These are phyloP conservation scores for Gossypium stocksii DNA, from an alignment of 345 rosid species.

Conservation along the genomic window DNA sequence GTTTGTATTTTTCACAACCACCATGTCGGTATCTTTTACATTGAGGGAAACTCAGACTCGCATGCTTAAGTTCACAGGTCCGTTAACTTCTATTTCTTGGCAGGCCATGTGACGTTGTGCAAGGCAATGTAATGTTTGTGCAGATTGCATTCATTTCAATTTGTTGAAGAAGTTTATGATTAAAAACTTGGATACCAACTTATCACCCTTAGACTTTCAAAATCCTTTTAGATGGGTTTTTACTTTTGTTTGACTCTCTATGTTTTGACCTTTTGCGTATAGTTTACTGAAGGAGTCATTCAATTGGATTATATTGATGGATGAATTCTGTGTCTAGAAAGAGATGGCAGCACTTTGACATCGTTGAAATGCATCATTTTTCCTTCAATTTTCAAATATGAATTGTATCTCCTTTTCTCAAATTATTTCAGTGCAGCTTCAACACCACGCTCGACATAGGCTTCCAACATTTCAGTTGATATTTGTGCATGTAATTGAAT, in stretches of 20 bases:
- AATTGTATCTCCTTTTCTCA: conserved; percentile 32
- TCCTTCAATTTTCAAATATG: conserved; percentile 20
- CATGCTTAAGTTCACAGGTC: conserved; percentile 95
- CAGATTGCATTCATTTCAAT: background rate
- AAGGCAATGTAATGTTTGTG: conserved; percentile 2
- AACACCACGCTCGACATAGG: conserved; percentile 95
- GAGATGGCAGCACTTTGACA: background rate
- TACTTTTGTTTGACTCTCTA: conserved; percentile 3
- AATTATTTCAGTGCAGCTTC: conserved; percentile 94
- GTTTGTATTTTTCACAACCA: conserved; percentile 94
- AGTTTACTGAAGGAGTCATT: background rate
- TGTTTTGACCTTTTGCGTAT: background rate
- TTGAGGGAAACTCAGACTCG: conserved; percentile 98
- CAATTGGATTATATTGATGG: conserved; percentile 3
- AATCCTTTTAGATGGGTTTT: conserved; percentile 5
- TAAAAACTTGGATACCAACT: background rate
- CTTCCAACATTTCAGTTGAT: conserved; percentile 98
- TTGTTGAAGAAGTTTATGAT: background rate
- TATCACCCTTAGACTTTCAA: background rate
- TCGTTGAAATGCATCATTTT: background rate
- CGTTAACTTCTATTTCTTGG: conserved; percentile 18
- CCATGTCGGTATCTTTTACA: conserved; percentile 98
- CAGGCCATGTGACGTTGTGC: conserved; percentile 6
- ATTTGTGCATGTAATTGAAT: conserved; percentile 93
- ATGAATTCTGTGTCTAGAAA: background rate